Base-by-base conservation (phyloP, 2,329 filamentous ascomycete species). In the Cladorrhinum sp. region DNA sequence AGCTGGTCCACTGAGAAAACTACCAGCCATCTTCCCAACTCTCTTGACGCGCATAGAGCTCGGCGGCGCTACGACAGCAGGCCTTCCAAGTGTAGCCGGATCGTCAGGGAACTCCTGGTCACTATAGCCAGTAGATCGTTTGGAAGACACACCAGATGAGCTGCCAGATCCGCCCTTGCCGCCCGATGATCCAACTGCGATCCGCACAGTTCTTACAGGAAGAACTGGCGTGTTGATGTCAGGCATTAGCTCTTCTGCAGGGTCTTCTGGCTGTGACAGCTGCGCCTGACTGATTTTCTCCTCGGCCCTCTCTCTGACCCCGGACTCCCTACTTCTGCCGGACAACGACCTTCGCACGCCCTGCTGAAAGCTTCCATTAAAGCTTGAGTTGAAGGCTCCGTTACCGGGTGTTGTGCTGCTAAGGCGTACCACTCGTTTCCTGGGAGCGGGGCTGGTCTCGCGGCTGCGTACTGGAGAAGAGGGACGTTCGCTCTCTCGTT, bases 41-140 rank as follows among this genome's bases (percentile, higher is more conserved):
- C 90, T 81, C 75, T 93, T 93, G 61, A 93, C 79, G 4, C 91
- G 84, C 80, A 92, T 85, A 0, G 91, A 92, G 67, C 88, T 87
- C 62, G 91, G 89, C 1, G 85, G 77, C 13, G 84, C 87, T 32
- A 77, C 75, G 68, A 77, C 71, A 20, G 79, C 74, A n/a, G 80
- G 75, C 13, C 81, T 78, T 6, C 77, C 75, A 13, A 76, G 76
- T 2, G 81, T 85, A 20, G 78, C 77, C 3, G 82, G 79, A 7
- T 78, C 79, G 36, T 84, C 80, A 0, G 74, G 71, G 2, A 70
- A 72, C 13, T 84, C 81, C 23, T 77, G 75, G 7, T 84, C 80
- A 38, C 71, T 69, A n/a, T 81, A 76, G 7, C 73, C 73, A 2
- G 69, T 70, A 18, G 72, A 71, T 52, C 71, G 67, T 51, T 69